Evolutionary conservation across 2,329 filamentous ascomycete species (phyloP).

Genomic region (Penicillium verrucosum): DNA sequence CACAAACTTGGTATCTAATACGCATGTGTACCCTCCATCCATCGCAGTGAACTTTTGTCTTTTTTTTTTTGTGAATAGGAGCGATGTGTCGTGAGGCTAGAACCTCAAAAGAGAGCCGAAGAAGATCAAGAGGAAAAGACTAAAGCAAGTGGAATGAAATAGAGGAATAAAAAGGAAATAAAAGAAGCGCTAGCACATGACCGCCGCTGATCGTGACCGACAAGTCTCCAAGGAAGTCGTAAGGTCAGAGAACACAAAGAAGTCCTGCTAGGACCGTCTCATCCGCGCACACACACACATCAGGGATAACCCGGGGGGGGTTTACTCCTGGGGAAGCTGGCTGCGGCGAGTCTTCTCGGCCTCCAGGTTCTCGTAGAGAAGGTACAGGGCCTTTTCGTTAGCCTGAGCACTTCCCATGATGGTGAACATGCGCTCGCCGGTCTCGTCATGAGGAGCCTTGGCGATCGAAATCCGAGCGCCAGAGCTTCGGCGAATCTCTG

Average conservation of each 20-base stretch:
- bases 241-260: conserved; percentile 24
- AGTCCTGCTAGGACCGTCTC: conserved; percentile 18
- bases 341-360: conserved; percentile 98
- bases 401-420: conserved; percentile 93
- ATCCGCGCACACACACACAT: conserved; percentile 12
- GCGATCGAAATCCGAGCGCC: conserved; percentile 96
- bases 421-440: conserved; percentile 98
- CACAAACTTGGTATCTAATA: conserved; percentile 26
- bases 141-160: conserved; percentile 10
- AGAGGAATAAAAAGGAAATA: conserved; percentile 18
- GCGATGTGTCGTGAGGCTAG: conserved; percentile 9
- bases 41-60: conserved; percentile 25
- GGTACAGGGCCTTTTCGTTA: conserved; percentile 92
- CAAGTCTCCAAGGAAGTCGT: conserved; percentile 28
- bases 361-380: conserved; percentile 97
- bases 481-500: conserved; percentile 95
- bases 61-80: conserved; percentile 23
- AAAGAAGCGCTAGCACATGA: conserved; percentile 27
- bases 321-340: conserved; percentile 63
- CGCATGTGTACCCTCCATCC: conserved; percentile 18
- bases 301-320: conserved; percentile 6
- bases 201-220: conserved; percentile 31
- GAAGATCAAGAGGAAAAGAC: conserved; percentile 9
- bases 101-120: neutral
- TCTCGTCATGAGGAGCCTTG: conserved; percentile 94